Evolutionary conservation across 2,329 filamentous ascomycete species (phyloP), one percentile per base, ranked within the genome.

Genomic region (Coniochaeta hoffmannii): DNA sequence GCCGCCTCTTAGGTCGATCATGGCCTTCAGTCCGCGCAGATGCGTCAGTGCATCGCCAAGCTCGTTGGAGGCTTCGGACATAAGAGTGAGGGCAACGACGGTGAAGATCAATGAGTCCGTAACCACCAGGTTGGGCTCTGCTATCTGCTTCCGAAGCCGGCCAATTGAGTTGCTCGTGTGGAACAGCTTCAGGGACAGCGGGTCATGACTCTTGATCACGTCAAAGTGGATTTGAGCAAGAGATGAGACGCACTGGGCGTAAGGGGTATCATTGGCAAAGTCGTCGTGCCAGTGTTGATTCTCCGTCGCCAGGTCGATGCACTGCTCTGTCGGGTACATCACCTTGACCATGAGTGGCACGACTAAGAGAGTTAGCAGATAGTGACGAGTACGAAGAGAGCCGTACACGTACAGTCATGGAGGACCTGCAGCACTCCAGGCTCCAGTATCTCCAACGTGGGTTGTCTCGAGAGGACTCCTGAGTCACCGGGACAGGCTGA

Each of bases 1-100:
- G 1, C 60, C 60, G 12, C 60, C 60, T 1, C 60, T 56, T 1
- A 62, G 34, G 9, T 53, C n/a, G 32, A 62, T 53, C 12, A 62
- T 50, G 2, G 57, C 49, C 28, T 41, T 53, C 35, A 62, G 46
- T 5, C 59, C 60, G 6, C 49, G 30, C 17, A 59, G n/a, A 31
- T 62, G 60, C n/a, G 56, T 56, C 12, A 44, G 34, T 15, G 53
- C 54, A 8, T 53, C 55, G 6, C 41, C 52, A 32, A 14, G 5
- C 8, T 62, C 58, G 1, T 51, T 53, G 8, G 56, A 24, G 2
- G 55, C 8, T 26, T 46, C 41, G 6, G 41, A 46, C n/a, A 15
- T 12, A 9, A 46, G 26, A 12, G 41, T 22, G 6, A 46, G 41
- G 24, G 8, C 10, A 12, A 46, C 12, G 41, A 46, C 41, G 4